Conservation (phyloP, 345 rosid species). For the Punica granatum region DNA sequence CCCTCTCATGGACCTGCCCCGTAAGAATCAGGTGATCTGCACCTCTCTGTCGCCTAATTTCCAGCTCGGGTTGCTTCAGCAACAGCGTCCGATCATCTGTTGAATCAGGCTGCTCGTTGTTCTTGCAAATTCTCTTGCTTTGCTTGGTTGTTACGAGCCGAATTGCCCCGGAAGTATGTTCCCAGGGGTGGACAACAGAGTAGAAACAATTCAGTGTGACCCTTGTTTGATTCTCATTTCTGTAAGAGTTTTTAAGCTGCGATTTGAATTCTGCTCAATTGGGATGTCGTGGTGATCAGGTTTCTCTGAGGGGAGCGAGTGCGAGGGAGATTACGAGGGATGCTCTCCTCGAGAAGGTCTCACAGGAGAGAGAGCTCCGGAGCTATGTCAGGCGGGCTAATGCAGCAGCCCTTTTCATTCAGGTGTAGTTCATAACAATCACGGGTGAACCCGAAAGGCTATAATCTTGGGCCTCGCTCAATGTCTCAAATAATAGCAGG, state of each 20-base stretch:
- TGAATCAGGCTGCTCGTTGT: background rate
- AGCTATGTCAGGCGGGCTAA: conserved; percentile 65
- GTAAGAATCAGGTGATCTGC: conserved; percentile 2
- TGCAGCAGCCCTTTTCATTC: conserved; percentile 55
- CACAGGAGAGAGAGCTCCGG: conserved; percentile 78
- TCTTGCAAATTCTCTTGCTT: background rate
- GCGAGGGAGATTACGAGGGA: conserved; percentile 79
- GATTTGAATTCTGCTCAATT: background rate
- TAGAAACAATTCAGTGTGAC: background rate
- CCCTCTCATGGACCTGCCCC: conserved; percentile 3
- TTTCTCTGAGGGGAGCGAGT: conserved; percentile 91
- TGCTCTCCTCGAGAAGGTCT: conserved; percentile 82
- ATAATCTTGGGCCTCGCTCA: background rate
- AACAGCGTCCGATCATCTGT: background rate
- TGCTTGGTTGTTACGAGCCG: background rate
- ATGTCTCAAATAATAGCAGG: background rate
- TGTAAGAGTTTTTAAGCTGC: background rate
- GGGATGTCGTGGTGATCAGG: conserved; percentile 35
- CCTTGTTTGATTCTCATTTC: background rate
- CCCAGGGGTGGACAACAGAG: background rate
- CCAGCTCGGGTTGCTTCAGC: background rate
- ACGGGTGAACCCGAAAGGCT: background rate
- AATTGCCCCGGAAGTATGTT: background rate
- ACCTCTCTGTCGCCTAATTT: background rate
- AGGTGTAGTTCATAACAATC: conserved; percentile 31